A percentile compares a stretch with the other conserved stretches of the same genome.
phyloP scores from a whole-genome alignment of 2,329 filamentous ascomycete genomes.

The Ceratocystis eucalypticola region DNA sequence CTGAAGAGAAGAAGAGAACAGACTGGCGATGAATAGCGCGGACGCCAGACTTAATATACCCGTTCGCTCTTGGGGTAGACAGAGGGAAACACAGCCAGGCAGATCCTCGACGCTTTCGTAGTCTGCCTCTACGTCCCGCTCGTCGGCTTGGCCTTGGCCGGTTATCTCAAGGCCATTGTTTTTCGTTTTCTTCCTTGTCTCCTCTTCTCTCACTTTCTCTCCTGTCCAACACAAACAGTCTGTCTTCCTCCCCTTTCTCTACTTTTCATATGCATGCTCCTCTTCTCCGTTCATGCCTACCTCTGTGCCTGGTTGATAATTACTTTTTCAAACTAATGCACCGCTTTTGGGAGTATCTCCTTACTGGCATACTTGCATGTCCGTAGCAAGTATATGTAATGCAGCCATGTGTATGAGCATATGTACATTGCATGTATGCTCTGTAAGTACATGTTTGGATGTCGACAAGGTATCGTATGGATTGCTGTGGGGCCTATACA shows the following conservation, averaged over 20 bases:
- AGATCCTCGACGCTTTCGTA: constrained; percentile 1
- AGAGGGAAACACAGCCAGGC: background rate
- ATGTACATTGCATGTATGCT: background rate
- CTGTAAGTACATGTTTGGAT: background rate
- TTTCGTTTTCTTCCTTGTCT: background rate
- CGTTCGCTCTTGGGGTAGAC: background rate
- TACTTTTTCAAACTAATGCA: background rate
- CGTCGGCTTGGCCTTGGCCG: background rate
- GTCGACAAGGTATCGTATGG: background rate
- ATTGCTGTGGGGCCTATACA: background rate
- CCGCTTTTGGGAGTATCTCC: background rate
- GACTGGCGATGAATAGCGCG: background rate
- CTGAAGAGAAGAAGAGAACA: background rate
- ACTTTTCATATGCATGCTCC: background rate
- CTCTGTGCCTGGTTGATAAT: background rate
- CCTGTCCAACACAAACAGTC: background rate
- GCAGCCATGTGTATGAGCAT: background rate
- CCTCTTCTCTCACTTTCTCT: background rate
- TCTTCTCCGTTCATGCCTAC: background rate
- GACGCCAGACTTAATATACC: background rate
- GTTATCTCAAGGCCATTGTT: background rate
- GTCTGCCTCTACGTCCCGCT: background rate
- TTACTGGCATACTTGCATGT: background rate
- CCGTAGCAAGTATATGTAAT: background rate
- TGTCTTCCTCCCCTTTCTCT: background rate